phyloP scores from a whole-genome alignment of 192 early-diverging fungal species.

The Coemansia nantahalensis region DNA sequence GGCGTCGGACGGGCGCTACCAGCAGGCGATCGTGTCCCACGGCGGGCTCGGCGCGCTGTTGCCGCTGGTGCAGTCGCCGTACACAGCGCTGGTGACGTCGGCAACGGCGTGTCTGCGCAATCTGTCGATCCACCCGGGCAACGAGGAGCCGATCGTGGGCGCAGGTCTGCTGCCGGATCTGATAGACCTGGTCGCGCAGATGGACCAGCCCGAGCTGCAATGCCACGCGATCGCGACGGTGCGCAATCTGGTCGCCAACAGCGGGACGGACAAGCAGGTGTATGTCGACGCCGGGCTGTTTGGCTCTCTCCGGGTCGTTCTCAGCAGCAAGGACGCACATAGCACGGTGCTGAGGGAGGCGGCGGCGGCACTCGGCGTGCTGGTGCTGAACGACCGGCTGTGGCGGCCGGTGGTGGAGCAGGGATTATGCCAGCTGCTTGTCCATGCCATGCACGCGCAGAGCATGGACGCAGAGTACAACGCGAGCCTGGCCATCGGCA shows the following conservation, averaged over 20 bases:
- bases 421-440: constrained; percentile 18
- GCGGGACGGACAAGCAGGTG: constrained; percentile 17
- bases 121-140: constrained; percentile 79
- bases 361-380: constrained; percentile 31
- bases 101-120: constrained; percentile 87
- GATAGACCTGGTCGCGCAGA: constrained; percentile 15
- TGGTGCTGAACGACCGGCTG: constrained; percentile 26
- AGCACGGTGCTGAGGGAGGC: constrained; percentile 14
- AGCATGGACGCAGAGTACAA: constrained; percentile 19
- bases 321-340: constrained; percentile 3
- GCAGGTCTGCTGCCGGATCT: constrained; percentile 64
- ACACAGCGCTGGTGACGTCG: constrained; percentile 63
- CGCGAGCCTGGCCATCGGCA: constrained; percentile 29
- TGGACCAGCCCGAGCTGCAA: constrained; percentile 25
- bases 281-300: constrained; percentile 28
- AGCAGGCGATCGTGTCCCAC: constrained; percentile 66
- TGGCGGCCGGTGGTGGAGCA: constrained; percentile 33
- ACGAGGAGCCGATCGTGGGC: constrained; percentile 78
- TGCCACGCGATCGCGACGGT: constrained; percentile 35
- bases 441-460: constrained; percentile 10
- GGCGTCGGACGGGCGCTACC: constrained; percentile 71
- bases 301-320: constrained; percentile 12
- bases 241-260: constrained; percentile 40
- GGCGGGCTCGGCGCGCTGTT: constrained; percentile 68
- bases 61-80: constrained; percentile 61